These are phyloP conservation scores for Adansonia gregorii DNA, from an alignment of 441 rosid species.

Conservation along the genomic window DNA sequence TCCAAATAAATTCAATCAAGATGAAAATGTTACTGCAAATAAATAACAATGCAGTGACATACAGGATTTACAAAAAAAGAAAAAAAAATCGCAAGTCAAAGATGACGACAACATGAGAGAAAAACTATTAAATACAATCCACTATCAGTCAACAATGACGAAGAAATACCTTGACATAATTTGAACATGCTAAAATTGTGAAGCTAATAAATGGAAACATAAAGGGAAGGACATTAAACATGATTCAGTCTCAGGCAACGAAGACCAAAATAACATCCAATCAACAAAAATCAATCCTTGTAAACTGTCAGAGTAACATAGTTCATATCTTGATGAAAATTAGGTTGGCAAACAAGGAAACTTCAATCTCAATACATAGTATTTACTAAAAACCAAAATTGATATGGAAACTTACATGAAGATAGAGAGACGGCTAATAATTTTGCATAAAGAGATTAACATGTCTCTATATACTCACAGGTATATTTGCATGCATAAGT, in stretches of 20 bases:
- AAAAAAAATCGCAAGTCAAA: neutral
- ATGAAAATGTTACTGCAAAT: neutral
- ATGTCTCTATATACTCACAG: constrained; percentile 58
- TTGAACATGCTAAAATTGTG: neutral
- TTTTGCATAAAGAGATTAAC: neutral
- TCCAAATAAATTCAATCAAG: neutral
- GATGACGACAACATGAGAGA: neutral
- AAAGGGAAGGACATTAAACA: neutral
- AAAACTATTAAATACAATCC: neutral
- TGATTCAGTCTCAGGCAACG: neutral
- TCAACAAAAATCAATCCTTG: neutral
- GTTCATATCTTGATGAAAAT: neutral
- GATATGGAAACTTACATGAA: neutral
- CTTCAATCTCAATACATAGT: neutral
- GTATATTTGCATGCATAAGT: constrained; percentile 70
- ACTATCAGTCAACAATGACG: neutral
- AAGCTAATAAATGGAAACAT: neutral
- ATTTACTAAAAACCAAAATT: neutral
- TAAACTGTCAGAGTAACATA: neutral
- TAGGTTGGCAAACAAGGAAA: neutral
- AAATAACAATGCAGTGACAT: neutral
- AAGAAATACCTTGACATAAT: neutral
- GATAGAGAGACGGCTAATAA: neutral
- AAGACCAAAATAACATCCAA: neutral
- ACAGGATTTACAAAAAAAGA: constrained; percentile 11